These are phyloP conservation scores for Astragalus membranaceus DNA, from an alignment of 306 rosid species.

Conservation along the genomic window DNA sequence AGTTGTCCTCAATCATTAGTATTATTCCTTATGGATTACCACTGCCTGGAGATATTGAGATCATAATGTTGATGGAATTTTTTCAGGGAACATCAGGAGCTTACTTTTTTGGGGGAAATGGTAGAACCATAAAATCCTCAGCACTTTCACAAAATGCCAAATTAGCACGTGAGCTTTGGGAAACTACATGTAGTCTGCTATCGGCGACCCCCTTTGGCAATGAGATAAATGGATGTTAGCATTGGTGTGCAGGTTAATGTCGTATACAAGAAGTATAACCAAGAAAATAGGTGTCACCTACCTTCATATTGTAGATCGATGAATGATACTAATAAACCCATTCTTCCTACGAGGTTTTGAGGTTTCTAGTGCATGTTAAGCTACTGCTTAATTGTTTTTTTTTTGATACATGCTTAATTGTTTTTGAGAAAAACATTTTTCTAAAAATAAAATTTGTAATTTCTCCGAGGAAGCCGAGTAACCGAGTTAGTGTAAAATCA, in stretches of 20 bases:
- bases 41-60: background rate
- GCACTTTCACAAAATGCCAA: constrained; percentile 38
- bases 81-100: constrained; percentile 75
- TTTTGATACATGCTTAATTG: background rate
- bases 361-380: background rate
- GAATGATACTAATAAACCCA: background rate
- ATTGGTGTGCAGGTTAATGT: background rate
- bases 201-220: constrained; percentile 41
- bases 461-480: background rate
- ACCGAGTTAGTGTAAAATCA: background rate
- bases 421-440: background rate
- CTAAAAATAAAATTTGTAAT: background rate
- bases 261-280: background rate
- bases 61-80: background rate
- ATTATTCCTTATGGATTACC: background rate
- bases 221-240: constrained; percentile 16
- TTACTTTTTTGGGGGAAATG: constrained; percentile 68
- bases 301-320: constrained; percentile 4
- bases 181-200: constrained; percentile 46
- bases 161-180: constrained; percentile 75
- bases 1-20: background rate
- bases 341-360: background rate
- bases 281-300: constrained; percentile 2
- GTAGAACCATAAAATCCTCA: constrained; percentile 57
- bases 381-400: background rate